Base-by-base conservation (phyloP, 2,329 filamentous ascomycete genomes). In the Cadophora malorum region DNA sequence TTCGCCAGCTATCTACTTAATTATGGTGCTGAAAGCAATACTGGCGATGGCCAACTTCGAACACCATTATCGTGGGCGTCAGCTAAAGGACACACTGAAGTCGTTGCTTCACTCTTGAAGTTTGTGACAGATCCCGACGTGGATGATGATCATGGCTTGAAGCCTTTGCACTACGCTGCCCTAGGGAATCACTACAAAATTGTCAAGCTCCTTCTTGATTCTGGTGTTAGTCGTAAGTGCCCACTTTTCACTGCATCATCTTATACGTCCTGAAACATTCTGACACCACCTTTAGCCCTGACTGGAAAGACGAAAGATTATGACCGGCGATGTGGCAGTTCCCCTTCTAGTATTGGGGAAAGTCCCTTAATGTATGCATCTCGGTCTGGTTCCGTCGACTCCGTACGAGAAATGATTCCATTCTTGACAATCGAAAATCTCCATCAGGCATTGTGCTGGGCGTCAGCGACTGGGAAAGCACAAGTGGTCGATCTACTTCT, bases 161-260 rank as follows among this genome's bases (percentile, higher is more conserved):
- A 68, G 25, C 78, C 81, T 7, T 65, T 83, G 0, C 78, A 82
- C 60, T 7, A 67, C 19, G 80, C 80, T 8, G 78, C 79, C 6
- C 62, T 8, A 5, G 71, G 67, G 9, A 79, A 80, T 45, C 75
- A 78, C 56, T 58, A 68, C 4, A 71, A 71, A 8, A 75, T 74
- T 45, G 72, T 80, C 6, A 67, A 59, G n/a, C 64, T 73, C 0
- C 71, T 82, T 2, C 66, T 83, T 4, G 67, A 76, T 10, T 78
- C 78, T 16, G 81, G 80, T 5, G 78, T 79, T 3, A 69, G 78
- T 53, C 78, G 50, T 53, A 53, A 53, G 50, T 31, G 4, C 12
- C 12, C 16, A 23, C 23, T 53, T 4, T 12, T 23, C 50, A 53
- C 12, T 9, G 4, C 21, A 21, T 10, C 12, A 4, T 25, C 49